A percentile compares a stretch with the other conserved stretches of the same genome.
phyloP scores from a whole-genome alignment of 305 asterid species.

The Fraxinus dipetala region DNA sequence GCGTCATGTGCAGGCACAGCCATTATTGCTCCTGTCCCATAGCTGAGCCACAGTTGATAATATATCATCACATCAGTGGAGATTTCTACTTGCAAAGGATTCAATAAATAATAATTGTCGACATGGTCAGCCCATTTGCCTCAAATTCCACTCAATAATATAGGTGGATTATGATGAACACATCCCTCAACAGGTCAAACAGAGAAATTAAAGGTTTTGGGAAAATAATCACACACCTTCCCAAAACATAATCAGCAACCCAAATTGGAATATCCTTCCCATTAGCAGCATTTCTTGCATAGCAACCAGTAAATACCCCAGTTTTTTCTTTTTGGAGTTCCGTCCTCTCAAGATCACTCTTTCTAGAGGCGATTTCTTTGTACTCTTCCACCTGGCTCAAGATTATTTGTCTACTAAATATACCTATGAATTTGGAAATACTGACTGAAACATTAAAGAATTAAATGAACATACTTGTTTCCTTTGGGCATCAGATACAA shows the following conservation, averaged over 20 bases:
- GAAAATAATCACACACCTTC: slow-evolving; percentile 49
- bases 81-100: background rate
- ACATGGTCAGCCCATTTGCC: slow-evolving; percentile 2
- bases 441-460: background rate
- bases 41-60: slow-evolving; percentile 49
- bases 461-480: slow-evolving; percentile 48
- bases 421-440: background rate
- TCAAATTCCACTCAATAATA: slow-evolving; percentile 9
- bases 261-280: slow-evolving; percentile 82
- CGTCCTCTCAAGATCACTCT: slow-evolving; percentile 96
- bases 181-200: slow-evolving; percentile 14
- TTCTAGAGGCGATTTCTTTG: slow-evolving; percentile 75
- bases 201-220: slow-evolving; percentile 14
- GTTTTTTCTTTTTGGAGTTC: slow-evolving; percentile 94
- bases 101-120: background rate
- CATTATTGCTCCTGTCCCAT: slow-evolving; percentile 99
- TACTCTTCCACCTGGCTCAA: slow-evolving; percentile 76
- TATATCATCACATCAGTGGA: slow-evolving; percentile 21
- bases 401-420: slow-evolving; percentile 17
- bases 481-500: slow-evolving; percentile 62
- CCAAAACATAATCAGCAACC: slow-evolving; percentile 97
- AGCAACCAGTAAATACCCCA: slow-evolving; percentile 87
- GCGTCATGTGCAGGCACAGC: slow-evolving; percentile 99
- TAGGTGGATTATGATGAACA: background rate
- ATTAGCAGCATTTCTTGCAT: slow-evolving; percentile 86